Evolutionary conservation across 768 basidiomycete genomes (phyloP), one percentile per base, ranked within the genome.

Genomic region (Pleurotus ostreatus): DNA sequence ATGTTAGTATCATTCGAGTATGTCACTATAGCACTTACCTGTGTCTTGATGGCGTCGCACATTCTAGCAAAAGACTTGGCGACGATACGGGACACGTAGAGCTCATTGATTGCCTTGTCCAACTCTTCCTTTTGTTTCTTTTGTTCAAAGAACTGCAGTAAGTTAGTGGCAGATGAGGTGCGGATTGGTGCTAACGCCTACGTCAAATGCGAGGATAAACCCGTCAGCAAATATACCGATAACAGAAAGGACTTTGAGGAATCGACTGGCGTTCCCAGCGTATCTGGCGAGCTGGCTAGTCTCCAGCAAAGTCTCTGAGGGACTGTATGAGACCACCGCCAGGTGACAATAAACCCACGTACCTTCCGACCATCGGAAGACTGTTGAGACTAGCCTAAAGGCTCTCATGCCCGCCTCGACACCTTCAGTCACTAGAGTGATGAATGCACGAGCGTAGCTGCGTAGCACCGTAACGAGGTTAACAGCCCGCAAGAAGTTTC

Each of bases 21-120:
- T 9, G 30, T 7, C 16, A 41, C 9, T 26, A 40, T n/a, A 49
- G 13, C 25, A n/a, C 34, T 3, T 18, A 52, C 51, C 51, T 52
- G 51, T 37, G 51, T 52, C 51, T 52, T 52, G 8, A 52, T 12
- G 39, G 51, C 51, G 15, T 52, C 51, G 18, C 51, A 52, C 51
- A 52, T 52, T 15, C 39, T 34, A 15, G 51, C 12, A 40, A 40
- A 52, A 2, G 40, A 34, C 38, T 52, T 52, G 51, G 51, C 51
- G 2, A 52, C 23, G 38, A 52, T 52, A 16, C 51, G 51, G 20
- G 51, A 52, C 12, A 40, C 38, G 23, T 52, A 52, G 23, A 52
- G 51, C 2, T 52, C 51, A 9, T n/a, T 39, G 22, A 52, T 52
- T 2, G 51, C 51, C 3, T 52, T 52, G 4, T 52, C 37, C 8